These are phyloP conservation scores for Plectranthus barbatus DNA, from an alignment of 257 asterid species.

Conservation along the genomic window DNA sequence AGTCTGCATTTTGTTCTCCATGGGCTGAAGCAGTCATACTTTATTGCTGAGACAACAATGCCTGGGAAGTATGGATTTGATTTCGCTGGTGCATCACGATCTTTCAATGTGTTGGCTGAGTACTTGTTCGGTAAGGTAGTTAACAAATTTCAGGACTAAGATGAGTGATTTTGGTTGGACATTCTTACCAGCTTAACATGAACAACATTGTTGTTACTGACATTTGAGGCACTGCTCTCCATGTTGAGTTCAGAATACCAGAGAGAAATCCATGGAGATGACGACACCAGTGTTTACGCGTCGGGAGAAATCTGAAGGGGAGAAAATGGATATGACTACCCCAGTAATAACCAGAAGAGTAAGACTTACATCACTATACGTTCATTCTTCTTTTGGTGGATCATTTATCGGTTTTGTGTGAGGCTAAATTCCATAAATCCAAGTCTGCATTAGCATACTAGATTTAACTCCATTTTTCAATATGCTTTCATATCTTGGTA, in stretches of 20 bases:
- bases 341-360: conserved; percentile 79
- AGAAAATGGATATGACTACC: conserved; percentile 88
- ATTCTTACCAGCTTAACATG: too few relatives aligned
- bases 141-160: conserved; percentile 7
- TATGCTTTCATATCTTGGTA: not conserved
- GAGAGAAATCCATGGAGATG: conserved; percentile 74
- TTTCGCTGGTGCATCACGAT: conserved; percentile 64
- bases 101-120: conserved; percentile 72
- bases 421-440: not conserved
- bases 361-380: not conserved
- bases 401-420: not conserved
- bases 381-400: not conserved
- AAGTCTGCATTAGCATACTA: too few relatives aligned
- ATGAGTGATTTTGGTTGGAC: not conserved
- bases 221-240: conserved; percentile 1
- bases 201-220: not conserved
- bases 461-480: not conserved
- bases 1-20: conserved; percentile 6
- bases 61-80: conserved; percentile 79
- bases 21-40: conserved; percentile 45
- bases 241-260: conserved; percentile 45
- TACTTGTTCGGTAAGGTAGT: conserved; percentile 97
- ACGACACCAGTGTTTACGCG: conserved; percentile 78
- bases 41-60: conserved; percentile 82
- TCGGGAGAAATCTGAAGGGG: conserved; percentile 42